Base-by-base conservation (phyloP, 768 basidiomycete species). In the Amanita exitialis region DNA sequence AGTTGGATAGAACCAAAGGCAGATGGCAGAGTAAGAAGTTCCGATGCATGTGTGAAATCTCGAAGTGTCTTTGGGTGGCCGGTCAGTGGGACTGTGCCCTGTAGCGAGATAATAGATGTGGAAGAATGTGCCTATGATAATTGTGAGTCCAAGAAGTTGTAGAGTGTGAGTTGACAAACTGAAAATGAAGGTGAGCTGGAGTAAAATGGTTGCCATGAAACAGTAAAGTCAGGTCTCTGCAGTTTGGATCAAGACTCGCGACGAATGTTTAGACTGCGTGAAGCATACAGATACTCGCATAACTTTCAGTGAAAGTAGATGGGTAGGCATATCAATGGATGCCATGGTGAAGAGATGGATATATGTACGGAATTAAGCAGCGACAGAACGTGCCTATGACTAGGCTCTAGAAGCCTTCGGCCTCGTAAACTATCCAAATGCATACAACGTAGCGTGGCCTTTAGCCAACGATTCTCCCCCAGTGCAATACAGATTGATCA, bases 1-100 rank as follows among this genome's bases (percentile, higher is more conserved):
- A 96, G 77, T 58, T 90, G 89, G 56, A 94, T 89, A 5, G 82
- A 70, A 13, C 91, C 92, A 60, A 93, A 94, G 6, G 90, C 78
- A 16, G 86, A 72, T 0, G 92, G 90, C 6, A 95, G 74, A 16
- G 81, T 84, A 53, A 94, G 76, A 53, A 91, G 69, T 57, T 91
- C 84, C 9, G 87, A 80, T 30, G 84, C 77, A 62, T 88, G 77
- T 2, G 83, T 84, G 52, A 94, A 75, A 57, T 91, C 90, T 32
- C 87, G 78, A 12, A 92, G 72, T 1, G 90, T 90, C 65, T 88
- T 91, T 12, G 89, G 90, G 57, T 90, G 82, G 0, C 80, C 83
- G 2, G 77, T 72, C 21, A 91, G 72, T 2, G 90, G 87, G 1
- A 70, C 64, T 44, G 72, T 74, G 1, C 85, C 86, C 64, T 91